Evolutionary conservation across 768 basidiomycete species (phyloP).

Genomic region (Pluteus cervinus): DNA sequence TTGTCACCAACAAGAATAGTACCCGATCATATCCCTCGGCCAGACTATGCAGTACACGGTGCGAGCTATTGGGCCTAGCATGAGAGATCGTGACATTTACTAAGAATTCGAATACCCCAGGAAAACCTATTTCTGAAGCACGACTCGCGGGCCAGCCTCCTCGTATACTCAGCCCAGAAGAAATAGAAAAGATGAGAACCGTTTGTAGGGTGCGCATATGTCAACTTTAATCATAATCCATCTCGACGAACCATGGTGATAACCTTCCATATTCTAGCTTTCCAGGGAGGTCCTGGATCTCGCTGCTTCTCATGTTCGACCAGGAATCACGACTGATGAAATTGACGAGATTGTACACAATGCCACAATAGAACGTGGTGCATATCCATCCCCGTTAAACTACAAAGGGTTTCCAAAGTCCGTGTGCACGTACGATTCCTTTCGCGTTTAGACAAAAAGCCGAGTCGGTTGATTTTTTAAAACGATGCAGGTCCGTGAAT

Average conservation of each 20-base stretch:
- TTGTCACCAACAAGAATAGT: constrained; percentile 70
- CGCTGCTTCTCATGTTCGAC: constrained; percentile 76
- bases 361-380: constrained; percentile 81
- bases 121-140: constrained; percentile 54
- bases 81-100: constrained; percentile 4
- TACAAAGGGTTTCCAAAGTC: constrained; percentile 94
- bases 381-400: constrained; percentile 92
- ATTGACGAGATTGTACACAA: constrained; percentile 92
- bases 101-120: constrained; percentile 25
- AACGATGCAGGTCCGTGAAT: constrained; percentile 67
- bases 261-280: constrained; percentile 42
- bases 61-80: constrained; percentile 20
- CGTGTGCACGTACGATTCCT: constrained; percentile 80
- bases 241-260: constrained; percentile 2
- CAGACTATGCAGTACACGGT: constrained; percentile 76
- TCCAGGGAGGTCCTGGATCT: constrained; percentile 90
- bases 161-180: constrained; percentile 58
- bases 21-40: constrained; percentile 77
- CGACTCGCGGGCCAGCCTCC: constrained; percentile 55
- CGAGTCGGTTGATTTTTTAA: neutral
- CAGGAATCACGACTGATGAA: constrained; percentile 96
- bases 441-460: too few species aligned
- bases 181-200: constrained; percentile 85
- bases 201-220: constrained; percentile 68
- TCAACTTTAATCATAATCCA: neutral